Evolutionary conservation across 2,329 filamentous ascomycete species (phyloP).

Genomic region (Aureobasidium sp.): DNA sequence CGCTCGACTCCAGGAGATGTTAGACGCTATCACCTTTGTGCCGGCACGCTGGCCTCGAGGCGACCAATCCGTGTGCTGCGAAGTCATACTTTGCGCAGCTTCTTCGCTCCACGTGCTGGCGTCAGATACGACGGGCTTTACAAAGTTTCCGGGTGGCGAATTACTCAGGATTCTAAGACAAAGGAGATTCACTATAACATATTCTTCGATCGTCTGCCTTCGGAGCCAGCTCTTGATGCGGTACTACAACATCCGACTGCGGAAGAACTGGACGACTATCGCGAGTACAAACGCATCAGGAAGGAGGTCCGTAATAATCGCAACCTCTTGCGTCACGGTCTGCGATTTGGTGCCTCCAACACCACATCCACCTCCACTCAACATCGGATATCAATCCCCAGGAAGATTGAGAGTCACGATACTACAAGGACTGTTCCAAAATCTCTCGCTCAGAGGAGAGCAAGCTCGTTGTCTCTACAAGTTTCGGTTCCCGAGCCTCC

Average conservation of each 20-base stretch:
- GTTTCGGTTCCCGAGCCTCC: background rate
- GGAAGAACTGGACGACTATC: constrained; percentile 42
- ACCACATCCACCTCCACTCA: background rate
- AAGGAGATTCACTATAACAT: constrained; percentile 33
- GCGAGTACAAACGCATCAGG: constrained; percentile 39
- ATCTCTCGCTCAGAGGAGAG: background rate
- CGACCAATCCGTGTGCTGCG: constrained; percentile 39
- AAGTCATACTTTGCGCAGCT: constrained; percentile 37
- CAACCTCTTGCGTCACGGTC: background rate
- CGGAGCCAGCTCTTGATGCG: constrained; percentile 28
- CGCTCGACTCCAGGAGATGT: constrained; percentile 33
- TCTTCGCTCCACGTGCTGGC: constrained; percentile 41
- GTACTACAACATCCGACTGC: constrained; percentile 34
- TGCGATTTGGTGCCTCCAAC: background rate
- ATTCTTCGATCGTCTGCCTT: constrained; percentile 29
- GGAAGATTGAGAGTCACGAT: background rate
- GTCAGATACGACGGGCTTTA: constrained; percentile 45
- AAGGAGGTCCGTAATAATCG: background rate
- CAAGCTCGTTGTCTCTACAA: background rate
- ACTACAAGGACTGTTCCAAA: background rate
- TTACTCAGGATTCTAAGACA: constrained; percentile 25
- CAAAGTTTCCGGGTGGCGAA: constrained; percentile 35
- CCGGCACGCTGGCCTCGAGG: constrained; percentile 34
- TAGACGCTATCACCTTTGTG: constrained; percentile 39
- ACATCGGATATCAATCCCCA: background rate